A percentile compares a stretch with the other conserved stretches of the same genome.
phyloP scores from a whole-genome alignment of 2,329 filamentous ascomycete species.

The Cercospora berteroae region DNA sequence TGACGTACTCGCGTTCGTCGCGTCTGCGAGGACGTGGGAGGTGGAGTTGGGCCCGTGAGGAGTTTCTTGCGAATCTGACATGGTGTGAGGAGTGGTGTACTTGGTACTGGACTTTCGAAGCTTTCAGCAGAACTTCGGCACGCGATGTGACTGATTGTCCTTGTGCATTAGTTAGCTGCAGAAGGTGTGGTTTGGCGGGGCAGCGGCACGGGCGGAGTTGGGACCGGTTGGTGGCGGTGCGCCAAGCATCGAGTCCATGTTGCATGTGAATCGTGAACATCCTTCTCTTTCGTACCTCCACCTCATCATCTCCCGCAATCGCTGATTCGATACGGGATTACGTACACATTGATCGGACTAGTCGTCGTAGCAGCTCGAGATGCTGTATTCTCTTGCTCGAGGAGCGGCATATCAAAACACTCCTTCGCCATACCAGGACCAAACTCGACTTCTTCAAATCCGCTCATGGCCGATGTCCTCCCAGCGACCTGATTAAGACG shows the following conservation, averaged over 20 bases:
- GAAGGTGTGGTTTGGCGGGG: not conserved
- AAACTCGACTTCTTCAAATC: not conserved
- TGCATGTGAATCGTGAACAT: not conserved
- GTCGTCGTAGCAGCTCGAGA: not conserved
- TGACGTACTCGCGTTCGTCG: not conserved
- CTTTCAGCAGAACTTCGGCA: not conserved
- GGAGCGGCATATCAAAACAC: not conserved
- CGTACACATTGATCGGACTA: not conserved
- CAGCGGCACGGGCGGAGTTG: not conserved
- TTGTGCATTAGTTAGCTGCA: not conserved
- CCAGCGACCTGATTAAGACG: not conserved
- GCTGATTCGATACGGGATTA: not conserved
- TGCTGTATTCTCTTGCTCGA: not conserved
- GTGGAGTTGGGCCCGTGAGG: not conserved
- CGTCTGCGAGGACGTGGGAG: not conserved
- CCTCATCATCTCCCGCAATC: not conserved
- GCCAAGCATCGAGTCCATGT: not conserved
- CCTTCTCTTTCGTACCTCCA: not conserved
- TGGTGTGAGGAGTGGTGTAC: not conserved
- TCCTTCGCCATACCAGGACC: not conserved
- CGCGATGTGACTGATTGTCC: not conserved
- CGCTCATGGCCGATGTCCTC: not conserved
- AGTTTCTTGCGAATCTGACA: not conserved
- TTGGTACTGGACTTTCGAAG: not conserved
- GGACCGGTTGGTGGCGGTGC: not conserved